A percentile compares a stretch with the other conserved stretches of the same genome.
phyloP scores from a whole-genome alignment of 1,284 basidiomycete genomes.

The Cutaneotrichosporon sp. region DNA sequence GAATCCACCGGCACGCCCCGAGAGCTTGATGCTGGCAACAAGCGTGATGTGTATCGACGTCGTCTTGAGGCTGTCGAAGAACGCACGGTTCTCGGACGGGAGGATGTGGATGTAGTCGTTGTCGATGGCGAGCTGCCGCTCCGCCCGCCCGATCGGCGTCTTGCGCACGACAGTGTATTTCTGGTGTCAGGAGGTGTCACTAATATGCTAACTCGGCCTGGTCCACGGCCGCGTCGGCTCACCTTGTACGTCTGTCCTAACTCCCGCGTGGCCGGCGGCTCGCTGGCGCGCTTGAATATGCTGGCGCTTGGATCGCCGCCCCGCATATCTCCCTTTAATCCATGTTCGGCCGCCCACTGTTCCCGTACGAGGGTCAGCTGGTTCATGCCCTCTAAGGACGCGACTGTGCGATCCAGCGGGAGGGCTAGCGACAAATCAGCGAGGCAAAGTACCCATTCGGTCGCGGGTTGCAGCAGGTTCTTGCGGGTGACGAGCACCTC shows the following conservation, averaged over 20 bases:
- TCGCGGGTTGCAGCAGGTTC: constrained; percentile 68
- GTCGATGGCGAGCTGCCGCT: constrained; percentile 88
- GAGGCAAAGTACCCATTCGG: constrained; percentile 79
- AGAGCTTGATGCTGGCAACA: constrained; percentile 78
- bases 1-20: constrained; percentile 77
- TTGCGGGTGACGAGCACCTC: constrained; percentile 74
- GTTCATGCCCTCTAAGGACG: constrained; percentile 79
- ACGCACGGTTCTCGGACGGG: constrained; percentile 76
- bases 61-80: constrained; percentile 84
- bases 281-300: constrained; percentile 81
- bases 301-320: constrained; percentile 87
- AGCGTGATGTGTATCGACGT: constrained; percentile 89
- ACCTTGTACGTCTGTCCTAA: constrained; percentile 72
- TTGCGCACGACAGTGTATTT: constrained; percentile 94
- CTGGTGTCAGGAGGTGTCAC: constrained; percentile 52
- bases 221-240: constrained; percentile 23
- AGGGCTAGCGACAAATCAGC: constrained; percentile 77
- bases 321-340: constrained; percentile 54
- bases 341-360: constrained; percentile 65
- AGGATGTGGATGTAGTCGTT: constrained; percentile 96
- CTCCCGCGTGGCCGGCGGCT: constrained; percentile 63
- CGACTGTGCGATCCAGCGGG: constrained; percentile 92
- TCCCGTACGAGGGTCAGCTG: constrained; percentile 81
- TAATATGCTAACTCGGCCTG: background rate
- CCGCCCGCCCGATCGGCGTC: constrained; percentile 86